phyloP scores from a whole-genome alignment of 2,329 filamentous ascomycete genomes.

The Albifimbria verrucaria region DNA sequence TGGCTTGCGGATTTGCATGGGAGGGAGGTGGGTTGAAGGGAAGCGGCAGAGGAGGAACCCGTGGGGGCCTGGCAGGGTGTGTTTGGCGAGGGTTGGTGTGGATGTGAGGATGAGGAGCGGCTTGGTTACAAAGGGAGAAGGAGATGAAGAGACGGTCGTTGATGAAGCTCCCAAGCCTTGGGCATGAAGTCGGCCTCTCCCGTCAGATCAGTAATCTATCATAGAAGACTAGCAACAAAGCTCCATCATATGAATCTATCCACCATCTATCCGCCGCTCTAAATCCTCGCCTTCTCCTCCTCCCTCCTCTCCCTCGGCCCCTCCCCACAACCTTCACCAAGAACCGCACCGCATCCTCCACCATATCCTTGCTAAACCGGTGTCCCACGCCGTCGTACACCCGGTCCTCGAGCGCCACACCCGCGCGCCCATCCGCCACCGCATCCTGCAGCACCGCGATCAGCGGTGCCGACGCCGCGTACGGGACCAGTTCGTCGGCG shows the following conservation, averaged over 20 bases:
- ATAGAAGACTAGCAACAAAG: not conserved
- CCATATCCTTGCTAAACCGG: constrained; percentile 65
- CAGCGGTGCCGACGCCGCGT: constrained; percentile 57
- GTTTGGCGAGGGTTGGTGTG: constrained; percentile 31
- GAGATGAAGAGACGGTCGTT: constrained; percentile 37
- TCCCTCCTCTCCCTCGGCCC: constrained; percentile 18
- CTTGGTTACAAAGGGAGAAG: constrained; percentile 28
- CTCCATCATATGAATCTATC: not conserved
- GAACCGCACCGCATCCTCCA: constrained; percentile 62
- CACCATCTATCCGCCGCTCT: constrained; percentile 7
- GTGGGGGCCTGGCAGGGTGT: constrained; percentile 42
- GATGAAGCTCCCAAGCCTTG: constrained; percentile 37
- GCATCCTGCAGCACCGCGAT: constrained; percentile 58
- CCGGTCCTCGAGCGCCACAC: constrained; percentile 59
- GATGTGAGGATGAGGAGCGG: constrained; percentile 31
- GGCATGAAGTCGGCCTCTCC: constrained; percentile 12
- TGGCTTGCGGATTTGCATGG: constrained; percentile 55
- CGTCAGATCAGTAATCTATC: not conserved
- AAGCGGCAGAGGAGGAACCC: constrained; percentile 50
- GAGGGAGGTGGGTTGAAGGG: constrained; percentile 35
- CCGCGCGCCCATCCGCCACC: constrained; percentile 46
- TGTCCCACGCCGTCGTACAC: constrained; percentile 69
- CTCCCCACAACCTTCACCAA: constrained; percentile 45
- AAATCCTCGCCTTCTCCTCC: constrained; percentile 27
- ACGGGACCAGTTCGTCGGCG: constrained; percentile 71